Percentiles rank a stretch among this genome's conserved stretches.
phyloP scores from a whole-genome alignment of 2,329 filamentous ascomycete species.

The Fusarium longipes region DNA sequence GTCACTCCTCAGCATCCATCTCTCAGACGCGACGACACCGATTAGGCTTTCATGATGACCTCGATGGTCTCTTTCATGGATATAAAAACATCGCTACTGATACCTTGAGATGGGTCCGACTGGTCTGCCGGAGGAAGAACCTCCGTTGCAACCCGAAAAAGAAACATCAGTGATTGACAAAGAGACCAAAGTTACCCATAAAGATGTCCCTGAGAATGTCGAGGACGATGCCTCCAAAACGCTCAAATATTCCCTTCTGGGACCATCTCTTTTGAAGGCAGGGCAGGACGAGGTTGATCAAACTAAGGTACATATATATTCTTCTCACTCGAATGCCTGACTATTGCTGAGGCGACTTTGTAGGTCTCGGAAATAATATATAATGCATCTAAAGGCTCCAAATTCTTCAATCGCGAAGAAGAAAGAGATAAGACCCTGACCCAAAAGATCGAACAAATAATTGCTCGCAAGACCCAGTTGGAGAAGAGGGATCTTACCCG shows the following conservation, averaged over 20 bases:
- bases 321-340: background rate
- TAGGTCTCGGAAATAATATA: conserved; percentile 95
- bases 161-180: conserved; percentile 1
- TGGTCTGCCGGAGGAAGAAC: conserved; percentile 26
- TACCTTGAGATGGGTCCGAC: conserved; percentile 37
- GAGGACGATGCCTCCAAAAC: conserved; percentile 56
- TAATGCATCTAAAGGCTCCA: conserved; percentile 94
- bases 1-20: conserved; percentile 25
- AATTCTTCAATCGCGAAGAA: conserved; percentile 95
- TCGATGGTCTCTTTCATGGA: conserved; percentile 9
- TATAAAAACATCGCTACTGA: background rate
- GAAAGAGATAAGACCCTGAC: conserved; percentile 83
- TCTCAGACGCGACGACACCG: conserved; percentile 36
- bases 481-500: conserved; percentile 79
- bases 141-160: conserved; percentile 20
- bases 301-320: conserved; percentile 68
- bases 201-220: conserved; percentile 13
- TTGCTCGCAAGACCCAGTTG: conserved; percentile 78
- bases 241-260: conserved; percentile 89
- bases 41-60: conserved; percentile 37
- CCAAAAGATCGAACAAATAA: conserved; percentile 83
- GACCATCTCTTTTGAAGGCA: conserved; percentile 91
- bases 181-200: conserved; percentile 5
- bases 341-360: conserved; percentile 46
- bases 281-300: conserved; percentile 96